Conservation (phyloP, 345 rosid genomes). For the Citrus hindsii region DNA sequence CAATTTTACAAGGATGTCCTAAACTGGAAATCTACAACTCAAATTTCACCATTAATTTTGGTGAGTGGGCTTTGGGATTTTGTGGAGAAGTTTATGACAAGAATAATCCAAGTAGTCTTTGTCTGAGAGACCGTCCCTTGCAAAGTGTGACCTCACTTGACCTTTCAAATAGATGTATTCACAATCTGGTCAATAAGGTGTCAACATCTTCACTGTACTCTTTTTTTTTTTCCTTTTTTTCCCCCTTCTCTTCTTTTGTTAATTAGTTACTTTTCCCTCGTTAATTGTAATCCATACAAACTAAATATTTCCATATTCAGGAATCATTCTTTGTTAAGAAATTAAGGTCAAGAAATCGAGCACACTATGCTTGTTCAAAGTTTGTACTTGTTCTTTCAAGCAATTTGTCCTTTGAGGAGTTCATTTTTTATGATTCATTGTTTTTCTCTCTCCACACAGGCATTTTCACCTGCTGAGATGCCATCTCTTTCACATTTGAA, state of each 20-base stretch:
- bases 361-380: neutral
- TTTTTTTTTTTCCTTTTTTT: neutral
- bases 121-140: constrained; percentile 41
- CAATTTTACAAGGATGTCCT: constrained; percentile 60
- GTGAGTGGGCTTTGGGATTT: constrained; percentile 86
- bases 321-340: neutral
- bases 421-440: constrained; percentile 6
- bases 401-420: neutral
- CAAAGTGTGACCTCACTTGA: constrained; percentile 63
- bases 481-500: constrained; percentile 64
- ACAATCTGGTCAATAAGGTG: constrained; percentile 74
- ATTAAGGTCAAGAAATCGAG: neutral
- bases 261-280: neutral
- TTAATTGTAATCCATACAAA: neutral
- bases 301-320: neutral
- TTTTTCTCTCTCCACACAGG: constrained; percentile 35
- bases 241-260: neutral
- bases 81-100: constrained; percentile 65
- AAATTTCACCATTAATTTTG: constrained; percentile 56
- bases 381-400: neutral
- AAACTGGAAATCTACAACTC: constrained; percentile 81
- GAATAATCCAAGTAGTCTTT: constrained; percentile 52
- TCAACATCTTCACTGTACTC: neutral
- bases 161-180: constrained; percentile 66
- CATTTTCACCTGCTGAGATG: constrained; percentile 59